Base-by-base conservation (phyloP, 768 basidiomycete genomes). In the Cubamyces lactineus region DNA sequence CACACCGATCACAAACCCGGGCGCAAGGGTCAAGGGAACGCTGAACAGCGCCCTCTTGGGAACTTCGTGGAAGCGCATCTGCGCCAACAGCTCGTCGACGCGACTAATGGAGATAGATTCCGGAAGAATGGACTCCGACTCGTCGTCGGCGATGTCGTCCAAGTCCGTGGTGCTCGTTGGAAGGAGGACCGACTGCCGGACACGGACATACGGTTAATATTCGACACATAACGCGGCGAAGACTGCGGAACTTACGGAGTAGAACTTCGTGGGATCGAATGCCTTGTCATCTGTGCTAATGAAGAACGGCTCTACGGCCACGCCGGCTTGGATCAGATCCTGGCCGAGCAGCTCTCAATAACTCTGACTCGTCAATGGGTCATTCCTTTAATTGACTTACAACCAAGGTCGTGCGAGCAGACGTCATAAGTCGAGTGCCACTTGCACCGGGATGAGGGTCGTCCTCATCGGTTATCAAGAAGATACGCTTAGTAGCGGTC, bases 401-500 rank as follows among this genome's bases (percentile, higher is more conserved):
- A 45, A 85, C 77, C 56, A 92, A 76, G 2, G 88, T 92, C 2
- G 88, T 92, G 61, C 83, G 80, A 13, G 91, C 88, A 0, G 89
- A 88, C 0, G 82, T 88, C 6, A 84, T 73, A 11, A 92, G 74
- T 54, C 89, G 87, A 46, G 80, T 79, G 68, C 76, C 84, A n/a
- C 78, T 80, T 5, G 78, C 71, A 12, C 82, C 82, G 5, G 82
- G 75, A 59, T 81, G 85, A 2, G 94, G 94, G 66, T 91, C 75
- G 67, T 95, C 94, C 66, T 91, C 87, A 70, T 98, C 90, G 0
- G 97, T 98, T 45, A 99, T 91, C 41, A 96, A 77, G 72, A 98
- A 98, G 0, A 98, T 84, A 5, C 95, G 87, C 71, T 96, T 96
- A n/a, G 89, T 87, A 2, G 94, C 92, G 0, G 87, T 92, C 70